Base-by-base conservation (phyloP, 306 rosid species). In the Pyrus pyrifolia region DNA sequence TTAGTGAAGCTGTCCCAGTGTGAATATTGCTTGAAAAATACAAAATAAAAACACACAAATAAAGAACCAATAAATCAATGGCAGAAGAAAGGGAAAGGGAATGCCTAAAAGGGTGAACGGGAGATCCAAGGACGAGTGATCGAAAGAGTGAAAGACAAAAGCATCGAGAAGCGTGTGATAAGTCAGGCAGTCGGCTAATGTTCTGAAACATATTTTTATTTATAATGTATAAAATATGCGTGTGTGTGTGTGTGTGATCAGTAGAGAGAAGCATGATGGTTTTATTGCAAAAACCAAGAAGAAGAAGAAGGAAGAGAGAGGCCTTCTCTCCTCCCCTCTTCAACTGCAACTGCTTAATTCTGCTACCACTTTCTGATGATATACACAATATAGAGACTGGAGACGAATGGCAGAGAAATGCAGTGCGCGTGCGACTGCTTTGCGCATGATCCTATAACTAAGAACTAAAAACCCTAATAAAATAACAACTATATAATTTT, bases 361-460 rank as follows among this genome's bases (percentile, higher is more conserved):
- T 61, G 67, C 66, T 27, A 17, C 55, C 66, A 13, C 8, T 15
- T 61, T 11, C 35, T 27, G 38, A 27, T 61, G 35, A 61, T 61
- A 61, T 27, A 2, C 29, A 11, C 14, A 22, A 22, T 22, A 25
- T 22, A 13, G 4, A 5, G 13, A 68, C 6, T 73, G 80, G 81
- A 68, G 53, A 83, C 76, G 75, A 77, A 78, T 25, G 70, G 66
- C 22, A 40, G 78, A 68, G 53, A 52, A 38, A 59, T 60, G 49
- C 79, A 78, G 86, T 83, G 79, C 82, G 91, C 92, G 87, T 86
- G 88, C 85, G 80, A 81, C 35, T 45, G 74, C 68, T 57, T 70
- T 81, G 90, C 89, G 91, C 92, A 85, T 86, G 91, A 90, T 90
- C 92, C 92, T 90, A 90, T 81, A 40, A 81, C 84, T 68, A 15